Base-by-base conservation (phyloP, 2,329 filamentous ascomycete genomes). In the Aspergillus calidoustus region DNA sequence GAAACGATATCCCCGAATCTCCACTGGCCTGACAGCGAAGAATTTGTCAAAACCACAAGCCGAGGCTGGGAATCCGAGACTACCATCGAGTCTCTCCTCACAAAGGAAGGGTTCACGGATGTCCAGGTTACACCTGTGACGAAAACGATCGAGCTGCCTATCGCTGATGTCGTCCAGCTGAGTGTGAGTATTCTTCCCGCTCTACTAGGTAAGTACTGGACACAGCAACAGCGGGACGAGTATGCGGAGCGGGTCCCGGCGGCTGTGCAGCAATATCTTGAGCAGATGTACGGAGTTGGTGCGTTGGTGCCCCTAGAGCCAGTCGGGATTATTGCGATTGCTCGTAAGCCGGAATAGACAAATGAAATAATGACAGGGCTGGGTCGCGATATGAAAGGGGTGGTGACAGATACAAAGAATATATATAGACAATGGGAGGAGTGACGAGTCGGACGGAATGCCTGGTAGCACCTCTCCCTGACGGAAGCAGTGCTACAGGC, bases 271-370 rank as follows among this genome's bases (percentile, higher is more conserved):
- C 67, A 63, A 49, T 72, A 71, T 43, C 15, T 74, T 48, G 66
- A 71, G 28, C 65, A 66, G 19, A 64, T 47, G 7, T 74, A 68
- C 44, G 71, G 67, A 9, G 64, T 63, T 28, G 59, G 66, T 38
- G 72, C 64, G 8, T 60, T 66, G 3, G 60, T 75, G 34, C 54
- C 61, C 4, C 63, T 71, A 58, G 63, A 69, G 17, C 72, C 71
- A 64, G 60, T 65, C 25, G 74, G 74, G 7, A 66, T 76, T 59
- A 49, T 77, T 47, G 70, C 72, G 2, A 72, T 68, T 17, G 74
- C 68, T 23, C 67, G 63, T 51, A 77, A 76, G 60, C 54, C 68
- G 25, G 60, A 25, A 34, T 47, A 50, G 11, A 30, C 23, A 28
- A 6, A 15, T 30, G 47, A 30, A 28, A 13, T 9, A 9, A 17